Percentiles rank a stretch among this genome's conserved stretches.
These are phyloP conservation scores for Pseudocercospora macadamiae DNA, from an alignment of 2,329 filamentous ascomycete genomes.

Conservation along the genomic window DNA sequence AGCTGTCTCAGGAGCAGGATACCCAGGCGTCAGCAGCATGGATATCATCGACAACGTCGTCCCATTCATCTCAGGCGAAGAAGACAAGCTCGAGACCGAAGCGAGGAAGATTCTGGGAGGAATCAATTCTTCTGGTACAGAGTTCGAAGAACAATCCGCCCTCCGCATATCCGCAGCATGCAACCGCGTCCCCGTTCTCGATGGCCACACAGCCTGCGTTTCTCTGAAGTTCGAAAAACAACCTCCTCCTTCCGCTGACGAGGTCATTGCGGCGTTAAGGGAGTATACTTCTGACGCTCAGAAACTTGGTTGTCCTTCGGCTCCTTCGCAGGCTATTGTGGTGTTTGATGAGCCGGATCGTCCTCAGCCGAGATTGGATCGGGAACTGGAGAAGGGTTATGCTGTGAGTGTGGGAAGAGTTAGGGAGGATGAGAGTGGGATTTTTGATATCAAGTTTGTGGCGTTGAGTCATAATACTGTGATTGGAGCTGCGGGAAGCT, in stretches of 20 bases:
- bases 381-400: constrained; percentile 83
- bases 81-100: constrained; percentile 94
- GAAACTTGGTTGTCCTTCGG: constrained; percentile 81
- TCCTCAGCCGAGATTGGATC: constrained; percentile 87
- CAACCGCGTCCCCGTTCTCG: constrained; percentile 91
- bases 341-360: constrained; percentile 74
- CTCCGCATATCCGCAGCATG: constrained; percentile 84
- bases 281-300: constrained; percentile 82
- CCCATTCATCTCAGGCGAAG: constrained; percentile 89
- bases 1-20: constrained; percentile 89
- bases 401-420: constrained; percentile 88
- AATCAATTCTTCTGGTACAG: constrained; percentile 71
- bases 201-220: constrained; percentile 94
- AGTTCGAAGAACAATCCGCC: constrained; percentile 72
- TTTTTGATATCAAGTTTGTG: constrained; percentile 95
- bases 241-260: constrained; percentile 72
- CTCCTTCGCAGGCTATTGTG: constrained; percentile 77
- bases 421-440: constrained; percentile 79
- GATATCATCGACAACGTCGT: constrained; percentile 96
- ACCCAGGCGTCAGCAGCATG: constrained; percentile 88
- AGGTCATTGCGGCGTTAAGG: constrained; percentile 77
- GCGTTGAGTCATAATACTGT: constrained; percentile 90
- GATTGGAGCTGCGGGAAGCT: constrained; percentile 93
- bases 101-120: constrained; percentile 89
- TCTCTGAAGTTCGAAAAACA: constrained; percentile 79